Conservation (phyloP, 1,284 basidiomycete species). For the Binderoboletus segoi region DNA sequence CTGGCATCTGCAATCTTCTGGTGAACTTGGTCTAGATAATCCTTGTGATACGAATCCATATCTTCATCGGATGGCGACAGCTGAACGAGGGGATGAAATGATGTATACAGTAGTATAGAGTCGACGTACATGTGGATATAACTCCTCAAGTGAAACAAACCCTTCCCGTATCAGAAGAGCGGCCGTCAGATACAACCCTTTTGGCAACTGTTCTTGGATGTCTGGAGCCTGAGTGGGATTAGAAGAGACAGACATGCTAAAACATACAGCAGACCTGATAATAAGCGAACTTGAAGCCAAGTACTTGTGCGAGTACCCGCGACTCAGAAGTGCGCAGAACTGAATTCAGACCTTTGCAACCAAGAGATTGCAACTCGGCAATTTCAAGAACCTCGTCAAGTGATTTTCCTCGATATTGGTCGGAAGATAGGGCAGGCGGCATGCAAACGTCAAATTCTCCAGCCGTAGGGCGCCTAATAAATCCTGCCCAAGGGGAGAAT, state of each 20-base stretch:
- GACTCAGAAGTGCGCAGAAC: conserved; percentile 39
- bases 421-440: conserved; percentile 41
- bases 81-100: conserved; percentile 40
- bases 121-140: conserved; percentile 79
- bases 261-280: conserved; percentile 66
- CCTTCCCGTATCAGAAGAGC: conserved; percentile 90
- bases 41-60: conserved; percentile 69
- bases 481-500: conserved; percentile 78
- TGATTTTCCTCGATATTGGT: conserved; percentile 56
- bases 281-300: conserved; percentile 94
- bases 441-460: conserved; percentile 35
- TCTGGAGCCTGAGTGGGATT: conserved; percentile 51
- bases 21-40: conserved; percentile 70
- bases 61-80: conserved; percentile 75
- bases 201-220: conserved; percentile 62
- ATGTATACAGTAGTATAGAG: conserved; percentile 1
- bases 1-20: conserved; percentile 68
- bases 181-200: conserved; percentile 78
- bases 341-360: conserved; percentile 16
- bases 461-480: conserved; percentile 38
- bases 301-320: conserved; percentile 82
- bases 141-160: conserved; percentile 82
- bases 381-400: conserved; percentile 66
- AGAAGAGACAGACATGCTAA: conserved; percentile 6
- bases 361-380: conserved; percentile 42